A percentile compares a stretch with the other conserved stretches of the same genome.
These are phyloP conservation scores for Lecanicillium sp. DNA, from an alignment of 2,329 filamentous ascomycete species.

Conservation along the genomic window DNA sequence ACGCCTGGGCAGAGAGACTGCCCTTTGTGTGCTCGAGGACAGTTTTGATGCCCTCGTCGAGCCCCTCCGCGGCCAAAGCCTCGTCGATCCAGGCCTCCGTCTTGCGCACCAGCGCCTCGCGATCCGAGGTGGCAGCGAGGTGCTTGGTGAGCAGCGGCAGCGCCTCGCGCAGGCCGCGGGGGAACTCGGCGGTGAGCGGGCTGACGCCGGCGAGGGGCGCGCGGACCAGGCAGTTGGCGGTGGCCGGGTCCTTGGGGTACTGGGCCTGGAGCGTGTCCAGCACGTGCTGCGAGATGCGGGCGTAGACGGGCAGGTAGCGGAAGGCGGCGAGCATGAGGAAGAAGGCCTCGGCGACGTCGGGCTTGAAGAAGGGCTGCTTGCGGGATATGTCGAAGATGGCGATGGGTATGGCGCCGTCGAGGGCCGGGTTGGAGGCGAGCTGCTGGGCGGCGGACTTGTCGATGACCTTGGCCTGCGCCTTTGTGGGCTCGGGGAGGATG, in stretches of 20 bases:
- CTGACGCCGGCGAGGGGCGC: conserved; percentile 63
- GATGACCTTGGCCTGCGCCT: conserved; percentile 37
- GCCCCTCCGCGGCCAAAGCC: conserved; percentile 40
- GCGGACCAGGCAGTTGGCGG: conserved; percentile 65
- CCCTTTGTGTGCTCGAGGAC: conserved; percentile 49
- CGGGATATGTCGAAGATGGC: conserved; percentile 85
- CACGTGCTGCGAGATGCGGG: conserved; percentile 67
- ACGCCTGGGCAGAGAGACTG: conserved; percentile 16
- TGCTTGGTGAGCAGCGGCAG: conserved; percentile 55
- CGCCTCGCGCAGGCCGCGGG: conserved; percentile 59
- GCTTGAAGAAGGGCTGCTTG: conserved; percentile 66
- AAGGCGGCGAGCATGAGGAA: conserved; percentile 76
- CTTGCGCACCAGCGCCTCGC: conserved; percentile 40
- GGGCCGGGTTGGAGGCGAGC: conserved; percentile 69
- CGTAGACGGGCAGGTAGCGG: conserved; percentile 55
- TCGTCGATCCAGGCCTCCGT: conserved; percentile 48
- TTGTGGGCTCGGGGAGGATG: conserved; percentile 40
- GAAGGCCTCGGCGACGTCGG: conserved; percentile 64
- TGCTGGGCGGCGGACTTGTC: conserved; percentile 39
- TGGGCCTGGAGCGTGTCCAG: conserved; percentile 55
- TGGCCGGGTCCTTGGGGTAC: conserved; percentile 55
- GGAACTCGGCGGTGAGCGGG: conserved; percentile 62
- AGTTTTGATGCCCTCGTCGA: conserved; percentile 50
- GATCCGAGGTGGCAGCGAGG: conserved; percentile 40
- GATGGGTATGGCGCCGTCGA: conserved; percentile 88